Base-by-base conservation (phyloP, 2,329 filamentous ascomycete species). In the Aspergillus ochraceus region DNA sequence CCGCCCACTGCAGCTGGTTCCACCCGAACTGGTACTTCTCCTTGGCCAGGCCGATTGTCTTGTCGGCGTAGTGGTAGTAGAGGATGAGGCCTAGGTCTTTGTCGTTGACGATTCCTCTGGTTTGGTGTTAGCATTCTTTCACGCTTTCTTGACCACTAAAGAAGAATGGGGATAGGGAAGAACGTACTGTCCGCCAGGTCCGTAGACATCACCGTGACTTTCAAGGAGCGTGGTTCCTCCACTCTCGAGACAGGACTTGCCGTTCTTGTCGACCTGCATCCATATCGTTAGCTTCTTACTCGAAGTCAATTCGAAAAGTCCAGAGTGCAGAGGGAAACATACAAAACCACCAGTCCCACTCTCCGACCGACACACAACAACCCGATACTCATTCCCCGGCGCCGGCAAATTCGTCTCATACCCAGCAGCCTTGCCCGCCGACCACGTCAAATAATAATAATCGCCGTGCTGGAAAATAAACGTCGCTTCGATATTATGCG, bases 391-490 rank as follows among this genome's bases (percentile, higher is more conserved):
- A 11, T 76, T 77, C 5, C 87, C 87, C 1, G 76, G 55, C 0
- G 84, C 79, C 0, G 87, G 86, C 57, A 73, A 75, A 54, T 65
- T 76, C 0, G 68, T 72, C 60, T 87, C 83, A 64, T 84, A 87
- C 12, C 63, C 61, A 86, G 89, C 76, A 85, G 78, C 79, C 11
- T 86, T 86, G 1, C 78, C 79, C 12, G 81, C 85, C 71, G 84
- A 88, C 70, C 84, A 87, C 67, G 88, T 87, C 22, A 90, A 76
- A 68, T 89, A 90, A 70, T 86, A 89, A 69, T 82, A 87, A 12
- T 76, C 76, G 10, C 75, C 79, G 53, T 84, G 75, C 64, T 84
- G 78, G 68, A 83, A 85, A 64, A 88, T 76, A 66, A 80, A 87
- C 0, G 81, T 59, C 1, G 80, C 87, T 74, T 90, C 88, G 54